These are phyloP conservation scores for Chalciporus piperatus DNA, from an alignment of 768 basidiomycete species.

Conservation along the genomic window DNA sequence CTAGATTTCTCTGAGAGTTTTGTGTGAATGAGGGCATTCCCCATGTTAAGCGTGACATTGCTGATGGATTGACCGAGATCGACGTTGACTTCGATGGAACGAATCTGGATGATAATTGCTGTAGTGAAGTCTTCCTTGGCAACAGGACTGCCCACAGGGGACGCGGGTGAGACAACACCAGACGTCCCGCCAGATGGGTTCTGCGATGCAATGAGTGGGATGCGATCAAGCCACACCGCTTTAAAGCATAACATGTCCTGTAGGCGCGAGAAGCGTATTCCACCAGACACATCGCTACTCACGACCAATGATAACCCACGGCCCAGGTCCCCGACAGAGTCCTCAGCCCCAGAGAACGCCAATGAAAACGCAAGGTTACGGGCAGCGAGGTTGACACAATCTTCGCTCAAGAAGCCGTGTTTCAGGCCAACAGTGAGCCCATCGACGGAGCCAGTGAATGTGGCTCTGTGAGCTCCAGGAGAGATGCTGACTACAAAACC, in stretches of 20 bases:
- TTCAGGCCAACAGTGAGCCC: slow-evolving; percentile 80
- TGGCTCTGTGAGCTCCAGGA: slow-evolving; percentile 67
- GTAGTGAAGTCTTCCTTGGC: slow-evolving; percentile 52
- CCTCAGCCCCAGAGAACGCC: slow-evolving; percentile 55
- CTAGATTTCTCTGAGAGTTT: slow-evolving; percentile 57
- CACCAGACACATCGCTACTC: slow-evolving; percentile 83
- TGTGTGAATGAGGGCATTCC: slow-evolving; percentile 62
- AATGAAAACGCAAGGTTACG: slow-evolving; percentile 80
- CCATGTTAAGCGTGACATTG: slow-evolving; percentile 60
- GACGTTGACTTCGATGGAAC: slow-evolving; percentile 68
- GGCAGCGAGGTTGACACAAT: slow-evolving; percentile 76
- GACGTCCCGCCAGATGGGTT: slow-evolving; percentile 15
- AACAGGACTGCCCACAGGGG: slow-evolving; percentile 9
- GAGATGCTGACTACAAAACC: slow-evolving; percentile 81
- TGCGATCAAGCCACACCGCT: slow-evolving; percentile 89
- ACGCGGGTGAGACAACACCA: slow-evolving; percentile 15
- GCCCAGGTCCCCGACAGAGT: slow-evolving; percentile 32
- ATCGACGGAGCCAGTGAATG: slow-evolving; percentile 76
- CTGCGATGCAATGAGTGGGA: slow-evolving; percentile 65
- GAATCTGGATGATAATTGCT: slow-evolving; percentile 64
- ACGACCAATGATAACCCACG: slow-evolving; percentile 69
- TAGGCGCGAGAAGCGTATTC: slow-evolving; percentile 77
- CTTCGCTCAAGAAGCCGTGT: slow-evolving; percentile 82
- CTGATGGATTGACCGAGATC: slow-evolving; percentile 89
- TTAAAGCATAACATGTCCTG: slow-evolving; percentile 95